Evolutionary conservation across 345 rosid species (phyloP), one percentile per base, ranked within the genome.

Genomic region (Euphorbia tirucalli): DNA sequence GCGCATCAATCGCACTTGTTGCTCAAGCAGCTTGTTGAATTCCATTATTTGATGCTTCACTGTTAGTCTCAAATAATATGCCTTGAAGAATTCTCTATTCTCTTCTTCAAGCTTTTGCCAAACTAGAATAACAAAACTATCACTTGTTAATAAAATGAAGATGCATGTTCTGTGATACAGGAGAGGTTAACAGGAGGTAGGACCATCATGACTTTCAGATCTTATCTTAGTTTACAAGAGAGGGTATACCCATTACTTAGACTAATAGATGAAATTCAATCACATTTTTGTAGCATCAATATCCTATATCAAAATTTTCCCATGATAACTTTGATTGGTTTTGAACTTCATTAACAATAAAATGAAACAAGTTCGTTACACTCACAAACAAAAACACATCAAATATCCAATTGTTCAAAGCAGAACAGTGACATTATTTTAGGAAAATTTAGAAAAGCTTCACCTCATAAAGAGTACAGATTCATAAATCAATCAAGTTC

Each of bases 51-150:
- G 99, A 72, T 86, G 90, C 85, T 96, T 96, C 71, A 93, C 90
- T 86, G 73, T 87, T 69, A 96, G 83, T 78, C 97, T 96, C 66
- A 96, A 81, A 79, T 91, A 86, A 81, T 96, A 96, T 52, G 97
- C 98, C 73, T 86, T 83, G 80, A 96, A 96, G 80, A 96, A 96
- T 8, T 93, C 98, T 27, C 81, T 83, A 78, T 96, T 96, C 82
- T 93, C 96, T 83, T 93, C 98, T 81, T 96, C 98, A 77, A 96
- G 99, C 87, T 93, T 93, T 88, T 96, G 95, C 99, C 99, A 96
- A 81, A 96, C 99, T 96, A 70, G 74, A 73, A 56, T 69, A 68
- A 52, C 74, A 77, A 54, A 28, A 32, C 41, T 15, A 39, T 46
- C 46, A n/a, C 28, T 30, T 30, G 55, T 49, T 10, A 64, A 27